Base-by-base conservation (phyloP, 352 stramenopile species). In the Globisporangium sylvaticum region DNA sequence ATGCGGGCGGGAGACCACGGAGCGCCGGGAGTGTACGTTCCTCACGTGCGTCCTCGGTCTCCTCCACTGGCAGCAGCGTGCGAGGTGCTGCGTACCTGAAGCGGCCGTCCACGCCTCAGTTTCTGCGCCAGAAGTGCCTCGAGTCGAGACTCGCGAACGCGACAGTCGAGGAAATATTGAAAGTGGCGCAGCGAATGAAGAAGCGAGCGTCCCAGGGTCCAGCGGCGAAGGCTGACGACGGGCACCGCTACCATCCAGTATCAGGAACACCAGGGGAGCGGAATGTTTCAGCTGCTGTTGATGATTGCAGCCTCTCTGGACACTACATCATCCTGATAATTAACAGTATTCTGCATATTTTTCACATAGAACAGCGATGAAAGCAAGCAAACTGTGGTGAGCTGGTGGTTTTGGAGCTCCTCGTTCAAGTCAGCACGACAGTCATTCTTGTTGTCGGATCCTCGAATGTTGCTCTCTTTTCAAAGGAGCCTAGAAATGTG, bases 61-160 rank as follows among this genome's bases (percentile, higher is more conserved):
- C 71, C 0, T 84, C 72, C n/a, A 57, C 55, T 5, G 63, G 58
- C n/a, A 68, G 55, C 22, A 64, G 50, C 18, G 68, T 92, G 22
- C 81, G 75, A 29, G 70, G 83, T 4, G 83, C 78, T 20, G 71
- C 80, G 10, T 92, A 90, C 69, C 74, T 89, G 75, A 78, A 77
- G 59, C 74, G 81, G 5, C 78, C 81, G 20, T 74, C 81, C 34
- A 90, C 78, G 4, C 73, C 81, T 4, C 81, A 90, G 65, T 77
- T 84, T 32, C 79, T 92, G 20, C 75, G 83, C 4, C 83, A 88
- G 48, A 89, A 92, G 53, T 92, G 83, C 24, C 65, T 90, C 34
- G 81, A 92, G 69, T 87, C 77, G 10, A 72, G 83, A 37, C 62
- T 79, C 57, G 58, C 66, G n/a, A 60, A 77, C 10, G 44, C 63